Conservation (phyloP, 2,329 filamentous ascomycete species). For the Cryphonectria parasitica region DNA sequence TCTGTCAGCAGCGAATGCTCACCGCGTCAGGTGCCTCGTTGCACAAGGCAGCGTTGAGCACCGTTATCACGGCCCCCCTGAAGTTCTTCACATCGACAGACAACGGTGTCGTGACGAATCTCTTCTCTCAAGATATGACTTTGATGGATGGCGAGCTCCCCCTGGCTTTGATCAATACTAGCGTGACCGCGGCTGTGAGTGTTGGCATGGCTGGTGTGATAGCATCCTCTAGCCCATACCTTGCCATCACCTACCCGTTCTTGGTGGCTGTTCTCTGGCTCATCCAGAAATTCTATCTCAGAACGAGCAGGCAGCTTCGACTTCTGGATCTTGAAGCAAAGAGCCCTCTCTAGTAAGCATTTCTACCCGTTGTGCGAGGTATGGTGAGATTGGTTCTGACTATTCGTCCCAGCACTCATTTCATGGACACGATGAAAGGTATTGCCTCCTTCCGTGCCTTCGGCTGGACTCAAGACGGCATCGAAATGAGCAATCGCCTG, state of each 20-base stretch:
- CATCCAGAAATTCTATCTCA: constrained; percentile 61
- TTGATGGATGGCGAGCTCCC: constrained; percentile 46
- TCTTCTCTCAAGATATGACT: constrained; percentile 49
- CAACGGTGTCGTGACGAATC: constrained; percentile 41
- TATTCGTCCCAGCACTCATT: constrained; percentile 45
- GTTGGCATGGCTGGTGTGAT: constrained; percentile 38
- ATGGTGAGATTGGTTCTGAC: background rate
- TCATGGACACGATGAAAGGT: constrained; percentile 59
- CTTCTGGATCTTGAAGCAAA: constrained; percentile 66
- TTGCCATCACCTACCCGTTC: constrained; percentile 52
- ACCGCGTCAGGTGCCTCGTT: constrained; percentile 9
- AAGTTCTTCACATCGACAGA: constrained; percentile 43
- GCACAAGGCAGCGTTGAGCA: constrained; percentile 37
- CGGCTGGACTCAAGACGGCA: constrained; percentile 52
- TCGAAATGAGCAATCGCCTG: constrained; percentile 49
- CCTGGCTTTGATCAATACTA: constrained; percentile 36
- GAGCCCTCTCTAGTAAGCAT: constrained; percentile 56
- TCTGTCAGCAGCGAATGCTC: constrained; percentile 1
- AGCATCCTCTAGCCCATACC: constrained; percentile 36
- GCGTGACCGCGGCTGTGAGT: constrained; percentile 26
- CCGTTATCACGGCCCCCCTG: constrained; percentile 40
- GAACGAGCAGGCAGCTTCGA: constrained; percentile 63
- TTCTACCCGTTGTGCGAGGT: background rate
- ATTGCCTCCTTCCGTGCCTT: constrained; percentile 61
- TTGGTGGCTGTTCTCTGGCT: constrained; percentile 50